phyloP scores from a whole-genome alignment of 768 basidiomycete genomes.

The Candolleomyces efflorescens region DNA sequence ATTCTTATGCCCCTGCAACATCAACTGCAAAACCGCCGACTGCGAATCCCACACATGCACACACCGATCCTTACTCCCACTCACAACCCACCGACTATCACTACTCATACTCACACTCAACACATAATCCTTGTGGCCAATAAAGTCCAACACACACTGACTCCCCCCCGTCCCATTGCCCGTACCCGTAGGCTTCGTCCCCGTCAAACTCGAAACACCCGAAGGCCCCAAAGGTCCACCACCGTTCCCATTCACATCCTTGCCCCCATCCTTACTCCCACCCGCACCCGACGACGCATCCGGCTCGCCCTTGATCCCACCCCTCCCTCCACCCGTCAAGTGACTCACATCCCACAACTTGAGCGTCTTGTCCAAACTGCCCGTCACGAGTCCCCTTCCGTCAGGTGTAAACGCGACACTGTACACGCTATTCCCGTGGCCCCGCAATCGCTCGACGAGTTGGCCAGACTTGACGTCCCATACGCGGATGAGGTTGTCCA shows the following conservation, averaged over 20 bases:
- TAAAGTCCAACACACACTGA: constrained; percentile 36
- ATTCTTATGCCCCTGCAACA: constrained; percentile 77
- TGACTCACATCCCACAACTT: constrained; percentile 86
- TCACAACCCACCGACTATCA: constrained; percentile 92
- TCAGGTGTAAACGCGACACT: constrained; percentile 92
- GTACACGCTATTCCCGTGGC: constrained; percentile 84
- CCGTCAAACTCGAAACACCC: neutral
- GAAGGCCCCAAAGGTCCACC: neutral
- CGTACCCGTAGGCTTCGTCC: constrained; percentile 4
- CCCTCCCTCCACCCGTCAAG: constrained; percentile 27
- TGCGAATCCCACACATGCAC: constrained; percentile 93
- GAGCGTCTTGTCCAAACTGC: constrained; percentile 84
- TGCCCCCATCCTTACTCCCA: constrained; percentile 17
- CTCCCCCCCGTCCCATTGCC: constrained; percentile 8
- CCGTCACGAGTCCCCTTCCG: constrained; percentile 85
- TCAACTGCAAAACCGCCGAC: constrained; percentile 76
- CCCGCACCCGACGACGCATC: neutral
- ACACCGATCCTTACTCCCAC: constrained; percentile 90
- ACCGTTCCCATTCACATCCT: constrained; percentile 45
- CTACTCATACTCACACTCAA: constrained; percentile 72
- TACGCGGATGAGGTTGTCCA: constrained; percentile 76
- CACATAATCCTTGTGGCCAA: constrained; percentile 80
- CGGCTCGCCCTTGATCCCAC: neutral
- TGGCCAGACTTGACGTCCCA: constrained; percentile 70
- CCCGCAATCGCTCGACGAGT: constrained; percentile 70